Percentiles rank a stretch among this genome's conserved stretches.
phyloP scores from a whole-genome alignment of 768 basidiomycete genomes.

The Collybia nuda region DNA sequence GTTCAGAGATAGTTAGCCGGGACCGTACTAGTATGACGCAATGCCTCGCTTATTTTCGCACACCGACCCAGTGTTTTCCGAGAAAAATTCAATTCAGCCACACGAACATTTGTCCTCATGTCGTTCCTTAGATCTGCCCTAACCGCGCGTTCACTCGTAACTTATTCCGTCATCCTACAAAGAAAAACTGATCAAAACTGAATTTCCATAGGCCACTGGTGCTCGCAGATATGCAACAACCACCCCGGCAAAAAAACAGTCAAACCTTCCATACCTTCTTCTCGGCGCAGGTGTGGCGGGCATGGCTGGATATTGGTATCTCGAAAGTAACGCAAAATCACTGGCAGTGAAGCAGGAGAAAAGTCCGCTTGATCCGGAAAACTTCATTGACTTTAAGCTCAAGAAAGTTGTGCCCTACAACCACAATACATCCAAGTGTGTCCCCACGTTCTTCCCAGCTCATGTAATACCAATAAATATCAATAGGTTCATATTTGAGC shows the following conservation, averaged over 20 bases:
- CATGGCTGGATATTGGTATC: conserved; percentile 50
- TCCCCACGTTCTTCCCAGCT: neutral
- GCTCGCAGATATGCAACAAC: conserved; percentile 49
- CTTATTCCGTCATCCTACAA: neutral
- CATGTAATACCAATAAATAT: neutral
- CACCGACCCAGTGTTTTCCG: conserved; percentile 1
- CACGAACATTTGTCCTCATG: conserved; percentile 31
- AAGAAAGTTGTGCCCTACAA: conserved; percentile 85
- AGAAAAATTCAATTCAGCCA: conserved; percentile 3
- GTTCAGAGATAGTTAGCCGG: neutral
- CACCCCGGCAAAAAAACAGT: conserved; percentile 42
- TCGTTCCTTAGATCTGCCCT: conserved; percentile 37
- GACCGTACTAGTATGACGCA: neutral
- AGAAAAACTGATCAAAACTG: conserved; percentile 2
- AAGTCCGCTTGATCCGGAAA: conserved; percentile 73
- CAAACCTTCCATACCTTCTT: conserved; percentile 47
- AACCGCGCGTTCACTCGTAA: conserved; percentile 40
- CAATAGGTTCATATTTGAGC: conserved; percentile 72
- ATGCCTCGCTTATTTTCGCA: conserved; percentile 8
- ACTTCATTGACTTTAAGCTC: conserved; percentile 80
- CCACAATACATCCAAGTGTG: conserved; percentile 86
- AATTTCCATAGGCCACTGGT: conserved; percentile 26
- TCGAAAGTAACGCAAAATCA: conserved; percentile 29
- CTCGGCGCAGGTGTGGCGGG: conserved; percentile 47
- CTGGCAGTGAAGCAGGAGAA: conserved; percentile 44